Base-by-base conservation (phyloP, 2,329 filamentous ascomycete genomes). In the Fusarium veterinarium region DNA sequence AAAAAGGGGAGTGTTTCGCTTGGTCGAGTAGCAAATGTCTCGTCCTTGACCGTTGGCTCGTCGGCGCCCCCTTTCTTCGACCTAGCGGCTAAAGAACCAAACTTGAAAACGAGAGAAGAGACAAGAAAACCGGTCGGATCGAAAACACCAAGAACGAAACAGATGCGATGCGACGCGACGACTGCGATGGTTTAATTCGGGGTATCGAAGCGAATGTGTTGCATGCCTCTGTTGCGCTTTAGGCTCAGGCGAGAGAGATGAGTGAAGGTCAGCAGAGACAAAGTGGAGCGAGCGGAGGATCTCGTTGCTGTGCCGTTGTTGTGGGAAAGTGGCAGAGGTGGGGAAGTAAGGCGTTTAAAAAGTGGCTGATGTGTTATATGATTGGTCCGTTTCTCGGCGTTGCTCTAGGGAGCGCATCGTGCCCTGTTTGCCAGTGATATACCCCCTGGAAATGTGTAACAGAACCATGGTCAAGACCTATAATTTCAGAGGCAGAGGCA, bases 281-380 rank as follows among this genome's bases (percentile, higher is more conserved):
- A 45, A 61, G 60, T 51, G 58, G 62, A 66, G 69, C 49, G 42
- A 64, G 64, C 38, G 63, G 37, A 67, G 53, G 65, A 64, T 72
- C 73, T 75, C 62, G 74, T 76, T 76, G 74, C 74, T 67, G 74
- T 72, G 74, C 72, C 65, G 60, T 75, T 53, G 74, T 68, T 57
- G 53, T 72, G 73, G 74, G 23, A 51, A 40, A 51, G 64, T 69
- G 56, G 64, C 60, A 51, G 55, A 46, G 30, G 55, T 62, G 61
- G 51, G 25, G 44, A 58, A 19, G 23, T 37, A 53, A 45, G 51
- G 64, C 64, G 44, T 42, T 17, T 35, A 28, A 31, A 48, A 58
- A 44, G 70, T 73, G 60, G 70, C 70, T 73, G 45, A 25, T 45
- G 37, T 25, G 25, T 17, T 8, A 23, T 14, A 5, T 73, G 56